Conservation (phyloP, 345 rosid genomes). For the Eucalyptus curtisii region DNA sequence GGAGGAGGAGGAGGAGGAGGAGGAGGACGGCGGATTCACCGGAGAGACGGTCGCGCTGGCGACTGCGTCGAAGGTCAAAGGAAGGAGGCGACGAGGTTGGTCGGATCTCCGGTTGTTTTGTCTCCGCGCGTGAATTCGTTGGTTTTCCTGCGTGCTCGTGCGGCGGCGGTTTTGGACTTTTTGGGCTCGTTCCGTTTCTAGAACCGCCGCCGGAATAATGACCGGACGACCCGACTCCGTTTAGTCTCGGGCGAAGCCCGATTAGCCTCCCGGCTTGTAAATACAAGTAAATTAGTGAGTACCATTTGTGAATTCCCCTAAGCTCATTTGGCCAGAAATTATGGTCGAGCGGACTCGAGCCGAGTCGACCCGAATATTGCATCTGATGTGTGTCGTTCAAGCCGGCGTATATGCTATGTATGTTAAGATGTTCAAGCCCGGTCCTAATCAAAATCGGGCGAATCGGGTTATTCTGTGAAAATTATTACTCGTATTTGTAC, state of each 20-base stretch:
- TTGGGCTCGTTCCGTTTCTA: background rate
- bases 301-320: background rate
- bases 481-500: background rate
- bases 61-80: background rate
- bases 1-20: background rate
- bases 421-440: background rate
- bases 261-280: background rate
- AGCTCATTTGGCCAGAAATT: background rate
- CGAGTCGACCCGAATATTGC: background rate
- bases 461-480: background rate
- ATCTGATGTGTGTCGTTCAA: background rate
- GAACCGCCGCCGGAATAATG: background rate
- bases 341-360: background rate
- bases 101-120: background rate
- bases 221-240: background rate
- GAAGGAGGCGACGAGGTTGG: background rate
- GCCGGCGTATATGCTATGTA: background rate
- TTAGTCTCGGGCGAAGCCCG: background rate
- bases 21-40: background rate
- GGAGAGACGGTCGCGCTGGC: background rate
- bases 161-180: background rate
- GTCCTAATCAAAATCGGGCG: background rate
- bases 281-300: too few species aligned
- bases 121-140: background rate
- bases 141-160: background rate